A percentile compares a stretch with the other conserved stretches of the same genome.
Evolutionary conservation across 768 basidiomycete species (phyloP).

Genomic region (Suillus decipiens): DNA sequence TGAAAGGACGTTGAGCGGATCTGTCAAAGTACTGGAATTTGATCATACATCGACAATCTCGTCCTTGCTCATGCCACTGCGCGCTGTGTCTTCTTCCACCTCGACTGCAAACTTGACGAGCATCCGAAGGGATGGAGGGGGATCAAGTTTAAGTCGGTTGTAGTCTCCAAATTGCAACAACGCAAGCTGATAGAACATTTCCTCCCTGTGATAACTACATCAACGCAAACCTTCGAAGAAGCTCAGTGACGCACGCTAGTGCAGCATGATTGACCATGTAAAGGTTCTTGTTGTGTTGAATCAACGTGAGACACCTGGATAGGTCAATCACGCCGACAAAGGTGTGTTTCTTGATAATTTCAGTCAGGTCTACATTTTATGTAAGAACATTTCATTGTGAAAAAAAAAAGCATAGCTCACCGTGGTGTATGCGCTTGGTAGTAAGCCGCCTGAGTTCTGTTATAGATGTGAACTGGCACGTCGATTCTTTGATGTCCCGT

Average conservation of each 20-base stretch:
- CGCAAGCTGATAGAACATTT: constrained; percentile 93
- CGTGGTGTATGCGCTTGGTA: constrained; percentile 62
- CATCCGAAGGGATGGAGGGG: constrained; percentile 70
- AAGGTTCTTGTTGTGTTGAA: constrained; percentile 87
- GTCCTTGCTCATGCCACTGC: constrained; percentile 54
- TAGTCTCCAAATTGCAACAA: constrained; percentile 89
- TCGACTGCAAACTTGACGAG: constrained; percentile 83
- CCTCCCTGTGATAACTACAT: constrained; percentile 57
- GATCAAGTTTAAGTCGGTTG: constrained; percentile 75
- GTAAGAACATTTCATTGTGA: not conserved
- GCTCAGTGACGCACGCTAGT: constrained; percentile 62
- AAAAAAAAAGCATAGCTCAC: constrained; percentile 43
- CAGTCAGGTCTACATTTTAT: constrained; percentile 61
- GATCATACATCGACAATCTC: constrained; percentile 70
- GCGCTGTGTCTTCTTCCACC: constrained; percentile 49
- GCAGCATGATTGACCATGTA: constrained; percentile 87
- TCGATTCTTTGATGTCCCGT: constrained; percentile 69
- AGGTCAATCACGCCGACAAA: constrained; percentile 93
- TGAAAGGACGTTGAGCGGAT: not conserved
- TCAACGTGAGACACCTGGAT: constrained; percentile 68
- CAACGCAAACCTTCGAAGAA: not conserved
- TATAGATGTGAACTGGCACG: constrained; percentile 78
- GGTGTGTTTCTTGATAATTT: constrained; percentile 83
- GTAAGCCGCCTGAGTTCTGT: constrained; percentile 59
- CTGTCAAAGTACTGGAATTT: not conserved